Evolutionary conservation across 257 asterid species (phyloP).

Genomic region (Craterostigma plantagineum): DNA sequence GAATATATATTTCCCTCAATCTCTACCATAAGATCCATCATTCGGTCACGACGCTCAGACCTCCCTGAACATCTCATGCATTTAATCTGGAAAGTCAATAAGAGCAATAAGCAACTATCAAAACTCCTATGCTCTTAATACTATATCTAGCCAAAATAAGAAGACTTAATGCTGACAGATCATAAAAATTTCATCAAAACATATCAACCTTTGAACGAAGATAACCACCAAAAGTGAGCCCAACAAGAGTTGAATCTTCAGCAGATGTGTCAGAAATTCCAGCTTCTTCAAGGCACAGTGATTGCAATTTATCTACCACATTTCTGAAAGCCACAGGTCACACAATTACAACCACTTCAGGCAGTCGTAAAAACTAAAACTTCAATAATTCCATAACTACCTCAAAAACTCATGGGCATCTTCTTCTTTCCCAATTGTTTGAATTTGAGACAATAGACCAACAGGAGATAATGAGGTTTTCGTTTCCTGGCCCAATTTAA

Average conservation of each 20-base stretch:
- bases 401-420: conserved; percentile 88
- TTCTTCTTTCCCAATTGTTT: conserved; percentile 59
- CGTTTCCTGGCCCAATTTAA: conserved; percentile 34
- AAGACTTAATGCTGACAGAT: too few species aligned
- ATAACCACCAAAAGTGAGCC: conserved; percentile 81
- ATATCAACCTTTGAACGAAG: conserved; percentile 62
- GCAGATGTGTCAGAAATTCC: conserved; percentile 31
- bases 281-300: conserved; percentile 42
- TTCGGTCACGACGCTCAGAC: conserved; percentile 57
- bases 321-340: conserved; percentile 22
- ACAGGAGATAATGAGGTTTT: conserved; percentile 43
- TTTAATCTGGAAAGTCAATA: conserved; percentile 36
- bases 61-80: conserved; percentile 66
- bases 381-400: conserved; percentile 14
- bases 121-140: too few species aligned
- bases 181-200: too few species aligned
- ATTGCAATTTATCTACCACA: conserved; percentile 67
- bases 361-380: conserved; percentile 1
- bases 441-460: conserved; percentile 41
- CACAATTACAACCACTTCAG: conserved; percentile 1
- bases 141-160: too few species aligned
- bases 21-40: conserved; percentile 89
- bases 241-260: conserved; percentile 55
- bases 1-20: conserved; percentile 61
- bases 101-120: neutral